Base-by-base conservation (phyloP, 176 grass and related monocot species). In the Aegilops speltoides region DNA sequence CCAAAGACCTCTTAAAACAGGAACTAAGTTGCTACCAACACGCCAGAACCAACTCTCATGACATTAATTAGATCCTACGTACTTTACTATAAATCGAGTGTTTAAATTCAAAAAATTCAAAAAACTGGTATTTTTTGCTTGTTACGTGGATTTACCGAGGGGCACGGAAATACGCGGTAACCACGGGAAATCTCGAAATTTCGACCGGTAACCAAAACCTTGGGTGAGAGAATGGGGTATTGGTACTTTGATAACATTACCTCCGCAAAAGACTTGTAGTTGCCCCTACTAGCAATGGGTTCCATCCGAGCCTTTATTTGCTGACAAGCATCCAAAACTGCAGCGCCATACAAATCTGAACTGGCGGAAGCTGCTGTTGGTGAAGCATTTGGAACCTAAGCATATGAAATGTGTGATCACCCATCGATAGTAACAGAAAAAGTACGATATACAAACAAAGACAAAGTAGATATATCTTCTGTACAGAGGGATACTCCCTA, bases 281-380 rank as follows among this genome's bases (percentile, higher is more conserved):
- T 86, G 17, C 91, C 84, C 73, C 82, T 92, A 78, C 66, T 74
- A 79, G 93, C 93, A 88, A 95, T 67, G 40, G 90, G 88, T 91
- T 98, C 85, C 96, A 98, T 98, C 15, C 93, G 89, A 60, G 88
- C 90, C 88, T 92, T 91, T 61, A 98, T 94, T 89, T 98, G 96
- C 79, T 95, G 75, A 83, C 96, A 98, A 59, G 96, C 96, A 86
- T 98, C 88, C 79, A 95, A 92, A 82, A 98, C 96, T 31, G 96
- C 96, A 84, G 93, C 93, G 43, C 96, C 96, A 82, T 98, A 98
- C 38, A 98, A 71, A 88, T 98, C 93, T 82, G 96, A 95, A 85
- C 93, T 98, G 80, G 93, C 93, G 78, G 96, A 98, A 52, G 96
- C 93, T 25, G 96, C 91, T 82, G 96, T 98, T 34, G 96, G 91